Conservation (phyloP, 1,284 basidiomycete species). For the Earliella scabrosa region DNA sequence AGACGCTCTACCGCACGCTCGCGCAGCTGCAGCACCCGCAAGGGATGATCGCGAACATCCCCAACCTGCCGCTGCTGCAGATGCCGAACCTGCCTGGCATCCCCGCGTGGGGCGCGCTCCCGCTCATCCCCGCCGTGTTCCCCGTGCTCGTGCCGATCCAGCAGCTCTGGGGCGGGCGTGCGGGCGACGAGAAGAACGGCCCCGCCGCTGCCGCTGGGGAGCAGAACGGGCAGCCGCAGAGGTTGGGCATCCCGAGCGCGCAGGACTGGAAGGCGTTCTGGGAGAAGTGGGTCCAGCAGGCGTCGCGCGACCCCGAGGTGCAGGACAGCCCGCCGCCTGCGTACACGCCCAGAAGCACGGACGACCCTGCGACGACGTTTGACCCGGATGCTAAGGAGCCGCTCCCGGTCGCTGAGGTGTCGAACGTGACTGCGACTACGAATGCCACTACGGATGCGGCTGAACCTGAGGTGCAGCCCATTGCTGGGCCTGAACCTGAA, state of each 20-base stretch:
- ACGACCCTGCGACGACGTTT: slow-evolving; percentile 18
- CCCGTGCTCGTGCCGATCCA: slow-evolving; percentile 76
- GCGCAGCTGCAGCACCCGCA: slow-evolving; percentile 68
- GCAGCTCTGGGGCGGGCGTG: slow-evolving; percentile 55
- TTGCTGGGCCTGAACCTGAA: neutral
- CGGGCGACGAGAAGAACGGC: slow-evolving; percentile 38
- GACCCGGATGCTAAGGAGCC: slow-evolving; percentile 18
- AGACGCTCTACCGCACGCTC: slow-evolving; percentile 75
- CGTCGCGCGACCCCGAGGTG: slow-evolving; percentile 45
- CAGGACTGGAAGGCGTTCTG: slow-evolving; percentile 67
- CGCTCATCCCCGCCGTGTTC: slow-evolving; percentile 80
- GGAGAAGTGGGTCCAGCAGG: slow-evolving; percentile 73
- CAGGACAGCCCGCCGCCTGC: slow-evolving; percentile 64
- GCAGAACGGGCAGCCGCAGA: slow-evolving; percentile 33
- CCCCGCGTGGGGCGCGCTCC: slow-evolving; percentile 68
- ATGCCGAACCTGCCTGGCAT: slow-evolving; percentile 43
- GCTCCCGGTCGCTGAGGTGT: slow-evolving; percentile 6
- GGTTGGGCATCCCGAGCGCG: slow-evolving; percentile 48
- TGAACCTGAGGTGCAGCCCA: no score
- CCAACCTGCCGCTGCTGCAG: slow-evolving; percentile 58
- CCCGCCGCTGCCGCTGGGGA: slow-evolving; percentile 23
- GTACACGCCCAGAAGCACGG: slow-evolving; percentile 60
- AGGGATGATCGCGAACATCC: slow-evolving; percentile 58
- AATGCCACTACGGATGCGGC: no score
- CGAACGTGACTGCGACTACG: slow-evolving; percentile 15